These are phyloP conservation scores for Straminergon stramineum DNA, from an alignment of 225 moss, liverwort and hornwort species.

Conservation along the genomic window DNA sequence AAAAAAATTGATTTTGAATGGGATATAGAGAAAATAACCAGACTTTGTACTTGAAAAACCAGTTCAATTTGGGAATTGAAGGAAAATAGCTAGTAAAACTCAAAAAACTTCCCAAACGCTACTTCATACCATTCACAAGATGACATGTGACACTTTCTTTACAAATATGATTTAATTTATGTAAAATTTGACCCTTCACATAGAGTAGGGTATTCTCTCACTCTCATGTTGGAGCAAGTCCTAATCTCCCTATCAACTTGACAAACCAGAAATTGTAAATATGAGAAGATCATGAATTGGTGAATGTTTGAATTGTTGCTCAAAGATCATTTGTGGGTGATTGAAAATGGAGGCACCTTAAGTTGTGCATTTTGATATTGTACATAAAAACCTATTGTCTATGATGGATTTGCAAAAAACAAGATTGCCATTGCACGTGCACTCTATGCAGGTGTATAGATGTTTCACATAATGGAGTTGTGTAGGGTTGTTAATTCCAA, in stretches of 20 bases:
- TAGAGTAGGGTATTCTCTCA: background rate
- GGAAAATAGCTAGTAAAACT: no score
- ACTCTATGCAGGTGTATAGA: fast-evolving
- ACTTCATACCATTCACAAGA: background rate
- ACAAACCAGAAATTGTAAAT: background rate
- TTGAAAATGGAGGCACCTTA: fast-evolving
- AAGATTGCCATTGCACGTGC: fast-evolving
- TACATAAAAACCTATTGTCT: background rate
- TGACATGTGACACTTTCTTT: background rate
- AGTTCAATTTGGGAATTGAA: no score
- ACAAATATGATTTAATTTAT: background rate
- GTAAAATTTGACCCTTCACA: fast-evolving
- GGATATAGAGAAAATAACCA: no score
- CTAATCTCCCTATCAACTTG: background rate
- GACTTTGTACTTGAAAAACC: no score
- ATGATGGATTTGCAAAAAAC: background rate
- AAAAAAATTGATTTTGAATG: no score
- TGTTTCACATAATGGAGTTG: background rate
- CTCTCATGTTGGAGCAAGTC: background rate
- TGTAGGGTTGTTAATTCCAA: background rate
- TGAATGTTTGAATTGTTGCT: background rate
- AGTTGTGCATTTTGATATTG: background rate
- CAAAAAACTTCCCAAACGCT: no score
- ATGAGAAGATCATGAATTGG: background rate
- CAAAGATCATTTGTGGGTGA: background rate